Base-by-base conservation (phyloP, 306 rosid species). In the Sesbania bispinosa region DNA sequence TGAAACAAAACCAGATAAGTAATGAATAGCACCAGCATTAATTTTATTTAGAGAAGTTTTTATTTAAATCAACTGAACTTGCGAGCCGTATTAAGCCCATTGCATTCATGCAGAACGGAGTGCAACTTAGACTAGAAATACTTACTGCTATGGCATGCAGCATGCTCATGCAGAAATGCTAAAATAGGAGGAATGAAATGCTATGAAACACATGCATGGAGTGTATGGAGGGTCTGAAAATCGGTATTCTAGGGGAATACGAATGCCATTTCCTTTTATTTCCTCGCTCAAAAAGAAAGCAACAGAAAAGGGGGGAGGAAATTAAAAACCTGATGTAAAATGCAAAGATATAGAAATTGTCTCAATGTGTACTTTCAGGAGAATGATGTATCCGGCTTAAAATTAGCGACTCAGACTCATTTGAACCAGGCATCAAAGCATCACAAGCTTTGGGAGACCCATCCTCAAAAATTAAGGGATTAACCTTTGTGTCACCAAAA, bases 281-380 rank as follows among this genome's bases (percentile, higher is more conserved):
- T 76, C 67, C 80, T 77, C 73, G 85, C 85, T 84, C 63, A 77
- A 62, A 77, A 73, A 27, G 67, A 73, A 73, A 63, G 83, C 80
- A 77, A 80, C 83, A 80, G 57, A 51, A 35, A 62, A 65, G 59
- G 73, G 77, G 73, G 45, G 59, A 48, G 66, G 80, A 60, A 73
- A 84, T 68, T 58, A 4, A 71, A 76, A 77, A 80, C 88, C 82
- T 83, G 82, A 77, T 30, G 69, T 54, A 77, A 80, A 82, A 70
- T 68, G 85, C 78, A 82, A 66, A 72, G 88, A 77, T 88, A 86
- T 77, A 88, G 89, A 90, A 89, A 95, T 83, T 91, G 99, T 95
- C 96, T 95, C 97, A 95, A 95, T 86, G 97, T 95, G 99, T 95
- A 95, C 97, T 95, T 95, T 95, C 99, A 88, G 99, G 95, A 86